Evolutionary conservation across 768 basidiomycete genomes (phyloP).

Genomic region (Kwoniella bestiolae): DNA sequence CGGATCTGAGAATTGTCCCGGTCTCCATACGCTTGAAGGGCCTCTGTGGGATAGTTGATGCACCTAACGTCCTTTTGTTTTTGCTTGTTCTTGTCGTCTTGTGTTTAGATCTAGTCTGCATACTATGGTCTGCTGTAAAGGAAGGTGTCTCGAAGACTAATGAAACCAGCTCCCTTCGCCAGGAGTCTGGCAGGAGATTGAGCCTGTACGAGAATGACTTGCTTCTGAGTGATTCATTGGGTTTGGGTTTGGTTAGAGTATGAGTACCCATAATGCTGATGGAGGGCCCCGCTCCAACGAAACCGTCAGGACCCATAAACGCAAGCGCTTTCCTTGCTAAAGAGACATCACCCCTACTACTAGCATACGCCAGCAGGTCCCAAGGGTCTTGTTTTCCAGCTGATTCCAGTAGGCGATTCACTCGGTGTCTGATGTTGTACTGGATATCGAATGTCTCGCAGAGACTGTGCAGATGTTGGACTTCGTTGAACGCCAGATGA

Average conservation of each 20-base stretch:
- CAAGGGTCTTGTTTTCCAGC: background rate
- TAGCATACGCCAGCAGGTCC: background rate
- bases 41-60: too few species aligned
- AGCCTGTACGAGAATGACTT: background rate
- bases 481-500: too few species aligned
- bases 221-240: too few species aligned
- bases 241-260: too few species aligned
- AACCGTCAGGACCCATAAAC: background rate
- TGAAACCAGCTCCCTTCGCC: background rate
- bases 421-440: background rate
- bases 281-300: background rate
- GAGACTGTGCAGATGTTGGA: background rate
- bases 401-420: background rate
- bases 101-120: too few species aligned
- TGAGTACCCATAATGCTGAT: too few species aligned
- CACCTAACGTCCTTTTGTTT: too few species aligned
- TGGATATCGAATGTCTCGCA: background rate
- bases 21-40: too few species aligned
- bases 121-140: too few species aligned
- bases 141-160: background rate
- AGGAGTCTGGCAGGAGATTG: background rate
- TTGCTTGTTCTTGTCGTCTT: too few species aligned
- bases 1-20: too few species aligned
- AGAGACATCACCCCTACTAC: background rate
- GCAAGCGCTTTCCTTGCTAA: background rate